A percentile compares a stretch with the other conserved stretches of the same genome.
Evolutionary conservation across 2,329 filamentous ascomycete species (phyloP).

Genomic region (Aspergillus sojae): DNA sequence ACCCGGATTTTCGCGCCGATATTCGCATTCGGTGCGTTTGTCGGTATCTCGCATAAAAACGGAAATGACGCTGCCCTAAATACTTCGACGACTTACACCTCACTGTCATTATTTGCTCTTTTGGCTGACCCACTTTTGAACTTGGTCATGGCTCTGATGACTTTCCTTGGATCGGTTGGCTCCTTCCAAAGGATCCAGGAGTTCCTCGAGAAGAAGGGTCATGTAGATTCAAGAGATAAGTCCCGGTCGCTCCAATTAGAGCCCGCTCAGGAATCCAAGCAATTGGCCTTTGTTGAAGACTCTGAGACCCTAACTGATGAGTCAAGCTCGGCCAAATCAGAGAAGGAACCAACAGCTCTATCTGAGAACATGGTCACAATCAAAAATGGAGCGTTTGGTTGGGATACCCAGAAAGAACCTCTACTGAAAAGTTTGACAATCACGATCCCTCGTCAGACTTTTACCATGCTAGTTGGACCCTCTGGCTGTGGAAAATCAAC

Average conservation of each 20-base stretch:
- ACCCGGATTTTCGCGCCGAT: slow-evolving; percentile 49
- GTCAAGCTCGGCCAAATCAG: slow-evolving; percentile 26
- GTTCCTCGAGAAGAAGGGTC: slow-evolving; percentile 43
- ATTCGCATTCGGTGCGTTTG: slow-evolving; percentile 50
- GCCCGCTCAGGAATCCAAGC: slow-evolving; percentile 23
- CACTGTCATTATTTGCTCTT: slow-evolving; percentile 51
- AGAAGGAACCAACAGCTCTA: slow-evolving; percentile 20
- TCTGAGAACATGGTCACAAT: slow-evolving; percentile 41
- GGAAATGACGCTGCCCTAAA: slow-evolving; percentile 37
- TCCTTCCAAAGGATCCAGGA: slow-evolving; percentile 52
- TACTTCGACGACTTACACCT: slow-evolving; percentile 49
- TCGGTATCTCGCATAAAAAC: slow-evolving; percentile 41
- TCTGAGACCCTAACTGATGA: slow-evolving; percentile 27
- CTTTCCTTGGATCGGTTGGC: slow-evolving; percentile 49
- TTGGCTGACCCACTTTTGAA: slow-evolving; percentile 50
- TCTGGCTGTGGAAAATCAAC: slow-evolving; percentile 59
- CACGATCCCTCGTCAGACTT: slow-evolving; percentile 44
- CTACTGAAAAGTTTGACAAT: slow-evolving; percentile 46
- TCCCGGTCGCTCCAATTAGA: slow-evolving; percentile 15
- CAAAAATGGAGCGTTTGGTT: slow-evolving; percentile 51
- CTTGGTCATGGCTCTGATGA: slow-evolving; percentile 49
- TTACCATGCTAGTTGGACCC: slow-evolving; percentile 54
- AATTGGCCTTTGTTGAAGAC: slow-evolving; percentile 24
- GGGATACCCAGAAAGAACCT: slow-evolving; percentile 47
- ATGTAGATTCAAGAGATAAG: slow-evolving; percentile 29